Base-by-base conservation (phyloP, 1,139 yeast genomes). In the Geotrichum cucujoidarum region DNA sequence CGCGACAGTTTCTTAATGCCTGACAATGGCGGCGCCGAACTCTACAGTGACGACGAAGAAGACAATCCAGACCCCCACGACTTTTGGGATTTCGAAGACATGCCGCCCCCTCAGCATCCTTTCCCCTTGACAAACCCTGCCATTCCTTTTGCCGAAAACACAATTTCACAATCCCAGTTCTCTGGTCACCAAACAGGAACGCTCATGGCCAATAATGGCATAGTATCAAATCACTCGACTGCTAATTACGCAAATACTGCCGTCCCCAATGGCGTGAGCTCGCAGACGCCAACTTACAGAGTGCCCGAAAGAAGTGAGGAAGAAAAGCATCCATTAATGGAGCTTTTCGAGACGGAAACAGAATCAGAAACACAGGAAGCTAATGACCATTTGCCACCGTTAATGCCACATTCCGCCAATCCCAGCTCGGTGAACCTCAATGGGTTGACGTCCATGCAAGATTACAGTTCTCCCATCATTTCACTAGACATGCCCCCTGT, bases 61-160 rank as follows among this genome's bases (percentile, higher is more conserved):
- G 67, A 67, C 37, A 71, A 66, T 31, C 68, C 65, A 34, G 71
- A 70, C 40, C 68, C 77, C n/a, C 87, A 79, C 55, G 80, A 83
- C n/a, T 83, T 83, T 64, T 86, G 95, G 95, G 95, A 85, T 66
- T 86, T 86, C 59, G 94, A 85, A 63, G 83, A 41, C 24, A n/a
- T 31, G 13, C 7, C 38, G 14, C 10, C 43, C 5, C 41, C 41
- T 11, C 25, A 27, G 6, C 24, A 16, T 27, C 6, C 43, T 17
- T 3, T 17, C 14, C 13, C 22, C 3, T 17, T 18, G 4, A 3
- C 43, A 4, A 39, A 17, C 13, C 33, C 43, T 3, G 13, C n/a
- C 13, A n/a, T n/a, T n/a, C 43, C 22, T 5, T 29, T 18, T 30
- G 24, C 35, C 17, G 34, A 18, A 18, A 18, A 16, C 10, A 29